phyloP scores from a whole-genome alignment of 768 basidiomycete species.

The Collybia nuda region DNA sequence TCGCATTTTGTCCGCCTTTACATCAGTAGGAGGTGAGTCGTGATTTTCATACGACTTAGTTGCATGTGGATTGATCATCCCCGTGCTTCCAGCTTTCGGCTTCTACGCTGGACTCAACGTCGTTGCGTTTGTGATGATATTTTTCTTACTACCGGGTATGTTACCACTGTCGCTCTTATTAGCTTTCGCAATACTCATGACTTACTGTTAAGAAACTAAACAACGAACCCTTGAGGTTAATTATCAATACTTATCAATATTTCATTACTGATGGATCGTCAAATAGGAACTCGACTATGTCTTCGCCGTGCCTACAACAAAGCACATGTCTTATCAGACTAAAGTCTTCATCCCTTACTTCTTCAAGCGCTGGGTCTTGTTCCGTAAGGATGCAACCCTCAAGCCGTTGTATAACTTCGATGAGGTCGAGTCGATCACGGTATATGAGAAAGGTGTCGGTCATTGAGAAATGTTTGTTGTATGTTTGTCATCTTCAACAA shows the following conservation, averaged over 20 bases:
- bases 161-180: slow-evolving; percentile 8
- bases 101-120: slow-evolving; percentile 57
- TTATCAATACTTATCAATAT: too few relatives aligned
- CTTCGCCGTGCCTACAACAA: slow-evolving; percentile 48
- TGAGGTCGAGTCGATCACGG: slow-evolving; percentile 42
- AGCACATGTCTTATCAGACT: slow-evolving; percentile 43
- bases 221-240: slow-evolving; percentile 41
- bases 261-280: too few relatives aligned
- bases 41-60: slow-evolving; percentile 10
- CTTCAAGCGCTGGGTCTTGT: slow-evolving; percentile 44
- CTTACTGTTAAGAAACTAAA: slow-evolving; percentile 40
- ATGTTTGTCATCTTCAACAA: too few relatives aligned
- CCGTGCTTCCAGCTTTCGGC: slow-evolving; percentile 39
- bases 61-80: not conserved
- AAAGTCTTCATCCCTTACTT: slow-evolving; percentile 48
- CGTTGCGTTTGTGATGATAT: slow-evolving; percentile 52
- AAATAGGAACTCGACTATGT: slow-evolving; percentile 45
- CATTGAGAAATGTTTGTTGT: slow-evolving; percentile 18
- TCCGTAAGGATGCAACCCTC: slow-evolving; percentile 34
- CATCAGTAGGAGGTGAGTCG: slow-evolving; percentile 30
- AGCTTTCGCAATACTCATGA: not conserved
- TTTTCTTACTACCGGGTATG: slow-evolving; percentile 52
- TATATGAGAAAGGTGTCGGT: slow-evolving; percentile 40
- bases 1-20: slow-evolving; percentile 45
- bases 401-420: slow-evolving; percentile 52